Percentiles rank a stretch among this genome's conserved stretches.
Conservation (phyloP, 169 alveolate genomes). For the Theileria luwenshuni region DNA sequence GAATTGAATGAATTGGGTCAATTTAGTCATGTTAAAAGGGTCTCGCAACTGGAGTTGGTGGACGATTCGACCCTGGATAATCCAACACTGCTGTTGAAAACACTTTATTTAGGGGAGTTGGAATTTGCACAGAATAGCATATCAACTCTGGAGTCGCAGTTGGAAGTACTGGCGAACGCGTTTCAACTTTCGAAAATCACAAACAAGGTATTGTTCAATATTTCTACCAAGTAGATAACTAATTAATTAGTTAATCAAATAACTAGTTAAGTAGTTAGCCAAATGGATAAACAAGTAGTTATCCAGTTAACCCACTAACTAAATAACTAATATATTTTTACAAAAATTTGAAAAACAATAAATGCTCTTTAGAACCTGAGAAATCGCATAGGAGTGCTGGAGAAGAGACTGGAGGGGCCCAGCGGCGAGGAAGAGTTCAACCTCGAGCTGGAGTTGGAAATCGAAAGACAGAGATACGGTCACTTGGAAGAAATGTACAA, state of each 20-base stretch:
- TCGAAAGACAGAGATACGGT: slow-evolving; percentile 8
- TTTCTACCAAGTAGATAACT: not conserved
- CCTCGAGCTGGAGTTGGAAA: slow-evolving; percentile 11
- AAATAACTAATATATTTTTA: not conserved
- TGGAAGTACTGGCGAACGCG: slow-evolving; percentile 37
- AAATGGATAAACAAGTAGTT: slow-evolving; percentile 8
- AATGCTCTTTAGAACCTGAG: not conserved
- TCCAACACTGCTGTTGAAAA: not conserved
- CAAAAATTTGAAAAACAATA: no score
- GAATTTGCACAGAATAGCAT: slow-evolving; percentile 43
- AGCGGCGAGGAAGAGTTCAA: not conserved
- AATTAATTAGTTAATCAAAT: not conserved
- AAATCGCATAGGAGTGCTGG: not conserved
- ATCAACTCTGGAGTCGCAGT: slow-evolving; percentile 21
- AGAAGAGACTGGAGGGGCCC: not conserved
- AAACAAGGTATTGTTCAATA: slow-evolving; percentile 14
- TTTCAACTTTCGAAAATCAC: slow-evolving; percentile 17
- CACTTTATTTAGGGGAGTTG: slow-evolving; percentile 35
- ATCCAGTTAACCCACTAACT: not conserved
- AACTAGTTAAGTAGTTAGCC: not conserved
- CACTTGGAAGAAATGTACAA: slow-evolving; percentile 13
- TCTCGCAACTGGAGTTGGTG: no score
- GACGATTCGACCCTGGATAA: slow-evolving; percentile 6
- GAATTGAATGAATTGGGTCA: no score
- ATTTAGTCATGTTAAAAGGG: no score